Evolutionary conservation across 2,329 filamentous ascomycete species (phyloP).

Genomic region (Monilinia fructigena): DNA sequence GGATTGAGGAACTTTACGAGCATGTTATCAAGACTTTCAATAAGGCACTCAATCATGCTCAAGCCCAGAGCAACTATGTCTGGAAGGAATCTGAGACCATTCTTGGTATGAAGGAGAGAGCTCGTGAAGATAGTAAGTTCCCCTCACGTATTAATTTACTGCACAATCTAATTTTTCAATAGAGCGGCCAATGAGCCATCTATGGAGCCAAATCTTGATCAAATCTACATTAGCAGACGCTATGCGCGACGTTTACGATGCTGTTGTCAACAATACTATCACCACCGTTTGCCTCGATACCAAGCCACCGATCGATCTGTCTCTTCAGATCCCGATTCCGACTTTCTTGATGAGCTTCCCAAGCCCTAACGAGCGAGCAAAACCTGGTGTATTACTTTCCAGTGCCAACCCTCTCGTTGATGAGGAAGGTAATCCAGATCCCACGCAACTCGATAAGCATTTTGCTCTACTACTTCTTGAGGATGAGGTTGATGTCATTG

Average conservation of each 20-base stretch:
- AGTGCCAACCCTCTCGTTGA: slow-evolving; percentile 75
- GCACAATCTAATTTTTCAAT: slow-evolving; percentile 21
- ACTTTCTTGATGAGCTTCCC: slow-evolving; percentile 71
- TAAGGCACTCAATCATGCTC: slow-evolving; percentile 88
- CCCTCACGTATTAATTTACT: background rate
- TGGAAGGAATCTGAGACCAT: slow-evolving; percentile 88
- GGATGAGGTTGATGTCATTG: slow-evolving; percentile 70
- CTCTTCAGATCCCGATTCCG: slow-evolving; percentile 63
- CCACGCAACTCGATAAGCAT: slow-evolving; percentile 74
- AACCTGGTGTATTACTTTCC: slow-evolving; percentile 79
- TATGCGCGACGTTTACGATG: slow-evolving; percentile 77
- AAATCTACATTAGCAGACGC: slow-evolving; percentile 78
- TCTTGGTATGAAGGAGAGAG: slow-evolving; percentile 76
- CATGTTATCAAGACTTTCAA: slow-evolving; percentile 91
- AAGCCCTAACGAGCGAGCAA: slow-evolving; percentile 63
- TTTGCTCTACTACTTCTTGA: slow-evolving; percentile 83
- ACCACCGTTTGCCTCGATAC: slow-evolving; percentile 74
- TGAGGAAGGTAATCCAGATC: slow-evolving; percentile 66
- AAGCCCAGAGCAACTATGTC: slow-evolving; percentile 85
- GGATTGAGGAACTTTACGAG: slow-evolving; percentile 77
- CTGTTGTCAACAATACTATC: slow-evolving; percentile 81
- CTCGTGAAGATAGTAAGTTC: slow-evolving; percentile 59
- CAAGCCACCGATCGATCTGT: slow-evolving; percentile 58
- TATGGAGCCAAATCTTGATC: slow-evolving; percentile 70
- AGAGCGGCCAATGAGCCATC: slow-evolving; percentile 52